A percentile compares a stretch with the other conserved stretches of the same genome.
Conservation (phyloP, 2,329 filamentous ascomycete genomes). For the Cryphonectria naterciae region DNA sequence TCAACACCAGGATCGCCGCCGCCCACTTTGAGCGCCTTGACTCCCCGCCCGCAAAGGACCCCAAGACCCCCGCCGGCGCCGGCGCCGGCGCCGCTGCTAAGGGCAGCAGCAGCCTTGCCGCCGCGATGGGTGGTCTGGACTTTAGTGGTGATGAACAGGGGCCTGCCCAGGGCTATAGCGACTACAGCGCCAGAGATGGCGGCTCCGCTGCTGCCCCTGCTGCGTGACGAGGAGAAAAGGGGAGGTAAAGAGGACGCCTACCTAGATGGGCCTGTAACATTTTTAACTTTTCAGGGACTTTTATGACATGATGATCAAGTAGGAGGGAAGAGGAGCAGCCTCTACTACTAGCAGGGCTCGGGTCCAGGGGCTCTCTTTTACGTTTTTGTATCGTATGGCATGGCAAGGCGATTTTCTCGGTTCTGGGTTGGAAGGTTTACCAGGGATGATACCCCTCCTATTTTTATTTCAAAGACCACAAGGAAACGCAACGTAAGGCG, state of each 20-base stretch:
- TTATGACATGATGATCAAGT: conserved; percentile 17
- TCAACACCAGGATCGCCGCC: conserved; percentile 87
- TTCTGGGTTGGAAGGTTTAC: not conserved
- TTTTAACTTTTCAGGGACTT: not conserved
- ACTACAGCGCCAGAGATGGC: conserved; percentile 13
- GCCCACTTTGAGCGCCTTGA: conserved; percentile 77
- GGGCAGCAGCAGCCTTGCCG: conserved; percentile 8
- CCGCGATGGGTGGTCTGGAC: conserved; percentile 23
- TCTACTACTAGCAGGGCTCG: not conserved
- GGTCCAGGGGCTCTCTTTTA: conserved; percentile 21
- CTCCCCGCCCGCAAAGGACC: conserved; percentile 46
- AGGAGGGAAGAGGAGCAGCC: not conserved
- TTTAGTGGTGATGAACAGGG: conserved; percentile 26
- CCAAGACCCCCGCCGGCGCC: conserved; percentile 17
- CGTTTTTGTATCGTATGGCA: conserved; percentile 18
- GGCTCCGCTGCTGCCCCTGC: conserved; percentile 26
- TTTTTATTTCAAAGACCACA: not conserved
- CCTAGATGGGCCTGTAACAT: conserved; percentile 15
- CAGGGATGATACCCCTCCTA: conserved; percentile 12
- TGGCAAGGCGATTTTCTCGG: conserved; percentile 5
- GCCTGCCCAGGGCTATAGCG: conserved; percentile 20
- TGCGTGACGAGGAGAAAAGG: conserved; percentile 5
- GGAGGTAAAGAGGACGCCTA: not conserved
- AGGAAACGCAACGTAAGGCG: not conserved
- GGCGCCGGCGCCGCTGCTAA: not conserved